phyloP scores from a whole-genome alignment of 306 rosid genomes.

The Astragalus membranaceus region DNA sequence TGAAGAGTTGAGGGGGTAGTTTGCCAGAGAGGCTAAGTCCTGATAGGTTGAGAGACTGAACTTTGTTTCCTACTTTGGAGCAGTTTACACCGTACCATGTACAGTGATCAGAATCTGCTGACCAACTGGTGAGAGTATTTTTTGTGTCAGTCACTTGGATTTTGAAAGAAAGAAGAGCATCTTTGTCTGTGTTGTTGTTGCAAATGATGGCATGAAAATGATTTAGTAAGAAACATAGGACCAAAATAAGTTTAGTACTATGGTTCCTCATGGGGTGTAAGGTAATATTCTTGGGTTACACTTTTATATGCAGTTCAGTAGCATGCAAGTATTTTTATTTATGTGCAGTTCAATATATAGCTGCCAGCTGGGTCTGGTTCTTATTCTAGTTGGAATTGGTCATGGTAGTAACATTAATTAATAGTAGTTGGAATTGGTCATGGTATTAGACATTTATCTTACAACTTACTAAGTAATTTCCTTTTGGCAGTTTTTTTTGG shows the following conservation, averaged over 20 bases:
- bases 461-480: too few species aligned
- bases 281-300: too few species aligned
- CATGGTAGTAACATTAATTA: too few species aligned
- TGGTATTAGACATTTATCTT: too few species aligned
- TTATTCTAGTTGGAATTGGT: too few species aligned
- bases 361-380: too few species aligned
- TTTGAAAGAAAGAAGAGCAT: conserved; percentile 29
- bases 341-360: too few species aligned
- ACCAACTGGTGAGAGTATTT: conserved; percentile 14
- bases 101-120: conserved; percentile 18
- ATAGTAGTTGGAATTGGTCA: too few species aligned
- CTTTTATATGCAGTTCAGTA: too few species aligned
- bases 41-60: conserved; percentile 23
- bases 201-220: conserved; percentile 1
- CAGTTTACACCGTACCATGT: conserved; percentile 33
- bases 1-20: conserved; percentile 19
- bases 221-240: conserved; percentile 2
- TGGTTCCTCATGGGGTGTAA: neutral
- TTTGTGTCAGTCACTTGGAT: conserved; percentile 23
- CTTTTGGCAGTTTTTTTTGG: too few species aligned
- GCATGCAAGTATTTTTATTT: too few species aligned
- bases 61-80: conserved; percentile 19
- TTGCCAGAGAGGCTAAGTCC: conserved; percentile 23
- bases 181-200: conserved; percentile 1
- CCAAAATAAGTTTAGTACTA: neutral